Conservation (phyloP, 257 asterid genomes). For the Primulina eburnea region DNA sequence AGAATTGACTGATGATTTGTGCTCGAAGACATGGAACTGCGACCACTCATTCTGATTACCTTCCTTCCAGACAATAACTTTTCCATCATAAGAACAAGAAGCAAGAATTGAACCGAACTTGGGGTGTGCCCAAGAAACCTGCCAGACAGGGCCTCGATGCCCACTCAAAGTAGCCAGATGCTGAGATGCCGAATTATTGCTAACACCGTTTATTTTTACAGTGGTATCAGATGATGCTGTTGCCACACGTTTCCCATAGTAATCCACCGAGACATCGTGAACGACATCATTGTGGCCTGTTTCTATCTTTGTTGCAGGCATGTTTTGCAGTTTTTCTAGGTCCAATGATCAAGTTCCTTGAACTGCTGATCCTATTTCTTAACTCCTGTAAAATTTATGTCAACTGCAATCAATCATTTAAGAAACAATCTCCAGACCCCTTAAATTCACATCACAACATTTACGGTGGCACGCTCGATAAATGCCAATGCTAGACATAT, state of each 20-base stretch:
- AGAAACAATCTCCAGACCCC: not conserved
- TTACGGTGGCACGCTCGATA: conserved; percentile 4
- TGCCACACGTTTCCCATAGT: conserved; percentile 90
- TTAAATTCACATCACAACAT: conserved; percentile 13
- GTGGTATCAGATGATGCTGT: conserved; percentile 90
- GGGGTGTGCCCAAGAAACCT: conserved; percentile 93
- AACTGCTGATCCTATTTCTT: conserved; percentile 6
- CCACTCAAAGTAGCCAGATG: conserved; percentile 79
- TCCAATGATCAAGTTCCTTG: conserved; percentile 14
- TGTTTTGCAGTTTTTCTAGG: conserved; percentile 30
- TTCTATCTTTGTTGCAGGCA: conserved; percentile 96
- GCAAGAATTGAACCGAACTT: conserved; percentile 83
- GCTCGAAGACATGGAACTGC: conserved; percentile 76
- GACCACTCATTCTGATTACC: conserved; percentile 75
- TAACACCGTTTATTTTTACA: conserved; percentile 65
- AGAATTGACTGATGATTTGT: conserved; percentile 81
- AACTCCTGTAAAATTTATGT: conserved; percentile 27
- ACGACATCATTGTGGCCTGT: conserved; percentile 81
- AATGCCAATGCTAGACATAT: not conserved
- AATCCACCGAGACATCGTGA: conserved; percentile 91
- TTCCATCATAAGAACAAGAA: conserved; percentile 88
- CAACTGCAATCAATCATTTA: conserved; percentile 3
- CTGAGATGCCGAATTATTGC: conserved; percentile 69
- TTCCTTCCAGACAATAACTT: conserved; percentile 89
- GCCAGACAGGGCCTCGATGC: conserved; percentile 96